Evolutionary conservation across 208 protist genomes (phyloP), one percentile per base, ranked within the genome.

Genomic region (Crithidia sp.): DNA sequence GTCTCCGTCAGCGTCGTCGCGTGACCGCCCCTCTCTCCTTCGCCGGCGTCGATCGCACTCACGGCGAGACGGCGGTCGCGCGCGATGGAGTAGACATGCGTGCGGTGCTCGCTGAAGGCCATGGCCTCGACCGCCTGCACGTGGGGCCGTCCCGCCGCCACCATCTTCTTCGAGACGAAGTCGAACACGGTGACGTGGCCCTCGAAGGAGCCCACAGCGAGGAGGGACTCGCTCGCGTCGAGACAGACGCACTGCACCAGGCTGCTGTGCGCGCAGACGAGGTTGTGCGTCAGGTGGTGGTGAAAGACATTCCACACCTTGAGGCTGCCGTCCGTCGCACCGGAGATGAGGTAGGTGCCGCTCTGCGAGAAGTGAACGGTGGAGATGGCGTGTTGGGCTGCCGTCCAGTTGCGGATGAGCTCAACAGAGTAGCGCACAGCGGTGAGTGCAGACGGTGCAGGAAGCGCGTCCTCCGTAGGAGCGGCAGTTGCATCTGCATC

Each of bases 241-340:
- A 94, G 77, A 74, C 82, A 92, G 13, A 95, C 57, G 52, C 79
- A 77, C 64, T 91, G 87, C 55, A 95, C 81, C 41, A 95, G 77
- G 28, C 64, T 63, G 28, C 77, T 76, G 43, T 82, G 73, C 10
- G 92, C 72, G 67, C 81, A 84, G 65, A 80, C 79, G 40, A 95
- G 68, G 74, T 97, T 97, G 81, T 97, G 93, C 13, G 93, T 97
- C 14, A 97, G 84, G 77, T 97, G 84, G 76, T 97, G 93, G 63
- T 95, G 89, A 68, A 95, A 95, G 4, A 87, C 86, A 64, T 97
- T 92, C 90, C 93, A 97, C 65, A 90, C 84, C 81, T 95, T 95
- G 44, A 97, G 75, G 53, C 79, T 86, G 47, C 93, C 93, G 73
- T 97, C 93, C 19, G 93, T 94, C 45, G 90, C 84, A 61, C 89